A percentile compares a stretch with the other conserved stretches of the same genome.
These are phyloP conservation scores for Nannochloropsis gaditana DNA, from an alignment of 108 stramenopile genomes.

Conservation along the genomic window DNA sequence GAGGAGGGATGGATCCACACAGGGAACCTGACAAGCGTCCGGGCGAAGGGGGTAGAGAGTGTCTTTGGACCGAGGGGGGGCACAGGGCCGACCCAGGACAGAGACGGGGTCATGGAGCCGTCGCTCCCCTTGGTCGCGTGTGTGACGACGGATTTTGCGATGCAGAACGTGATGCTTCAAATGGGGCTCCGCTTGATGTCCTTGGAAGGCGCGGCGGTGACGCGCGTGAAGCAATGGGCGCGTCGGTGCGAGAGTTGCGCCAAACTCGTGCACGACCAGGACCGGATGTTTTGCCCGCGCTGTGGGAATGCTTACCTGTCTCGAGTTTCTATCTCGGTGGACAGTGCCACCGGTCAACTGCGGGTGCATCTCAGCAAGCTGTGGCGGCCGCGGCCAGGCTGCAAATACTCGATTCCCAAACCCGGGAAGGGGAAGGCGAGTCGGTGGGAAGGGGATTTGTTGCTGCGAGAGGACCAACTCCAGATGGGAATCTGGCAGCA, in stretches of 20 bases:
- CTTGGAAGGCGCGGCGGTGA: slow-evolving; percentile 75
- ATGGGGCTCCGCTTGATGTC: slow-evolving; percentile 84
- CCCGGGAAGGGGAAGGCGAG: slow-evolving; percentile 63
- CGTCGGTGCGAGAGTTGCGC: slow-evolving; percentile 90
- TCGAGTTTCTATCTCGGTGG: slow-evolving; percentile 75
- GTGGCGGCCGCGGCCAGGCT: slow-evolving; percentile 60
- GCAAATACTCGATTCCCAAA: slow-evolving; percentile 85
- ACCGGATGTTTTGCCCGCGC: slow-evolving; percentile 76
- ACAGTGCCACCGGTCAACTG: slow-evolving; percentile 75
- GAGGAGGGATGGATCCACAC: background rate
- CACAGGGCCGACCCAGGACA: background rate
- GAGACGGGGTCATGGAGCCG: background rate
- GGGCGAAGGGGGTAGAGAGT: background rate
- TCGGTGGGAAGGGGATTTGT: slow-evolving; percentile 77
- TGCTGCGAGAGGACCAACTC: slow-evolving; percentile 88
- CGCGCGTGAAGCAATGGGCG: slow-evolving; percentile 80
- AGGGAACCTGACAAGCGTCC: background rate
- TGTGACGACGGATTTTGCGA: slow-evolving; percentile 96
- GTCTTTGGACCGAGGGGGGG: background rate
- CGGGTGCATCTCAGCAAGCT: slow-evolving; percentile 74
- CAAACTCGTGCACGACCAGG: slow-evolving; percentile 65
- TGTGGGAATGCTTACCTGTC: slow-evolving; percentile 83
- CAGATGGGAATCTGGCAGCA: slow-evolving; percentile 90
- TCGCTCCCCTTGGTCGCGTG: slow-evolving; percentile 48
- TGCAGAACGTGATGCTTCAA: slow-evolving; percentile 97